Percentiles rank a stretch among this genome's conserved stretches.
phyloP scores from a whole-genome alignment of 441 rosid species.

The Populus trichocarpa region DNA sequence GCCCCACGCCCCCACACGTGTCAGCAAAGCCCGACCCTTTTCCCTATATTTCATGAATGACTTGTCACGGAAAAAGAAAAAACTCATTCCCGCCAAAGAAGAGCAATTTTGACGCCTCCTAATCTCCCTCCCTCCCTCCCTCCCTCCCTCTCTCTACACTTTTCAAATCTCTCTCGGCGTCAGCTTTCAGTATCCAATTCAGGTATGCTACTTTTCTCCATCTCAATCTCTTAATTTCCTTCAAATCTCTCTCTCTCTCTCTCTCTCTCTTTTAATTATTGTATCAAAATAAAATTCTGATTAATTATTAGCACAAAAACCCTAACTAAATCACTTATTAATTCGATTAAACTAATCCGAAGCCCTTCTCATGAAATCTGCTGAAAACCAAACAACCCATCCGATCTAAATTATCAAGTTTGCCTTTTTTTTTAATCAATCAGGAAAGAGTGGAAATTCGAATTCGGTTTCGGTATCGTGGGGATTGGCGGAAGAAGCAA shows the following conservation, averaged over 20 bases:
- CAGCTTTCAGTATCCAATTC: no score
- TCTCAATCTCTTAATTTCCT: no score
- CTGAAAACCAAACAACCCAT: not conserved
- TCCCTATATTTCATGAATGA: not conserved
- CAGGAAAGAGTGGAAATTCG: not conserved
- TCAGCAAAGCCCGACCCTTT: not conserved
- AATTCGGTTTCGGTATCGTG: not conserved
- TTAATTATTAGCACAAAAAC: no score
- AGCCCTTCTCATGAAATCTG: no score
- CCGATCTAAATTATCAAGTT: not conserved
- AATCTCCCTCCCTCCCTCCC: no score
- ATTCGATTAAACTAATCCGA: no score
- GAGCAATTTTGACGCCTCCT: not conserved
- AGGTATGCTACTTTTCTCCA: not conserved
- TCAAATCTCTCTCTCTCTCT: no score
- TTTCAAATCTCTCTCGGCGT: not conserved
- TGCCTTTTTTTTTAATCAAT: not conserved
- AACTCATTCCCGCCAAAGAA: slow-evolving; percentile 10
- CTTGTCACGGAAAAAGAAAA: not conserved
- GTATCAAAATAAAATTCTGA: not conserved
- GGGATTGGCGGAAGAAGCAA: slow-evolving; percentile 7
- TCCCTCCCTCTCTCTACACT: not conserved
- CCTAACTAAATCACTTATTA: no score
- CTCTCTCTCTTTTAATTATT: no score
- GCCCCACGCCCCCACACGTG: not conserved